phyloP scores from a whole-genome alignment of 108 stramenopile genomes.

The Pseudonitzschia pungens region DNA sequence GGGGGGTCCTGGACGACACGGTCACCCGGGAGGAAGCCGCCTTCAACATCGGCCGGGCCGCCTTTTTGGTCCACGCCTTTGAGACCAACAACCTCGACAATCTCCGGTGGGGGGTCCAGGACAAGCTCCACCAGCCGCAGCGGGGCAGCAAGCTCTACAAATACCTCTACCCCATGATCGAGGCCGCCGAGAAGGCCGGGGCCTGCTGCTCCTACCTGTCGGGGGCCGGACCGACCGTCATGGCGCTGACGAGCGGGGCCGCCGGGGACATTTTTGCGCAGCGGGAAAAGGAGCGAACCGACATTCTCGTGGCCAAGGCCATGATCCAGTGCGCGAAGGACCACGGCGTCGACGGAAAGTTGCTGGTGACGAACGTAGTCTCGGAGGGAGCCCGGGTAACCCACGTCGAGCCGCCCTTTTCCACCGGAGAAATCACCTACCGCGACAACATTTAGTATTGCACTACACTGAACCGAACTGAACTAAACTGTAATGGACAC shows the following conservation, averaged over 20 bases:
- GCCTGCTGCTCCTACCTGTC: constrained; percentile 92
- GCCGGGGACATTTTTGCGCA: constrained; percentile 98
- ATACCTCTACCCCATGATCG: constrained; percentile 93
- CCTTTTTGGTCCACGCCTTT: constrained; percentile 93
- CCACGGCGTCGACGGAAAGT: constrained; percentile 73
- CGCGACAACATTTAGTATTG: constrained; percentile 73
- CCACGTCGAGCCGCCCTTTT: constrained; percentile 86
- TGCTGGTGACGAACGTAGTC: constrained; percentile 74
- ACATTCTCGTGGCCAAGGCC: constrained; percentile 90
- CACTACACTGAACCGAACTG: no score
- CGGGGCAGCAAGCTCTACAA: constrained; percentile 88
- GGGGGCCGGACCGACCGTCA: constrained; percentile 97
- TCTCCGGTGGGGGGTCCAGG: constrained; percentile 90
- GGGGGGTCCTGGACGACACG: constrained; percentile 72
- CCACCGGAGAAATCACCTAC: constrained; percentile 77
- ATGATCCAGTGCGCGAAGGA: constrained; percentile 89
- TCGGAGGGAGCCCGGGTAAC: constrained; percentile 85
- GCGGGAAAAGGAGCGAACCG: constrained; percentile 91
- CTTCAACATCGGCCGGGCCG: constrained; percentile 95
- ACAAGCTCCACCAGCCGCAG: constrained; percentile 97
- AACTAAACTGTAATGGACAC: no score
- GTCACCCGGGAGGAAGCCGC: constrained; percentile 89
- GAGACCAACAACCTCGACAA: constrained; percentile 90
- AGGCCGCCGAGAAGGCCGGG: constrained; percentile 92
- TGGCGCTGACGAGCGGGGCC: constrained; percentile 96